These are phyloP conservation scores for Grosmannia serpens DNA, from an alignment of 2,329 filamentous ascomycete genomes.

Conservation along the genomic window DNA sequence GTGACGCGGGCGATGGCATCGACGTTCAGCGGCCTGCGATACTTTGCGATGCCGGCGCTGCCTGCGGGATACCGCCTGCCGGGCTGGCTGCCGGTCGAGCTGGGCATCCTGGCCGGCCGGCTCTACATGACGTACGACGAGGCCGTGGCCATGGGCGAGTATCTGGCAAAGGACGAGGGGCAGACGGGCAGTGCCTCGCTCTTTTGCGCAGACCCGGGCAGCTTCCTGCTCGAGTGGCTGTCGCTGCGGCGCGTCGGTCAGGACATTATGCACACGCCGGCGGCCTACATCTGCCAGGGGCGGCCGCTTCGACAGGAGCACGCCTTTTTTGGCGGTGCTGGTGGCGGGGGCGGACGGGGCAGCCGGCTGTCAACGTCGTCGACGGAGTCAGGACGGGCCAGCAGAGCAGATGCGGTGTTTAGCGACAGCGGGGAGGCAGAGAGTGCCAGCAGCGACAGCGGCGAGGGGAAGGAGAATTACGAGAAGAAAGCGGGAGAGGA, in stretches of 20 bases:
- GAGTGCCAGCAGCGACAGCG: background rate
- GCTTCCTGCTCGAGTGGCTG: slow-evolving; percentile 47
- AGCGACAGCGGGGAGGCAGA: background rate
- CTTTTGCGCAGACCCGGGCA: slow-evolving; percentile 23
- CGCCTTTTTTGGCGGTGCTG: slow-evolving; percentile 32
- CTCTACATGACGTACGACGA: slow-evolving; percentile 47
- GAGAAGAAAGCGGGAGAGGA: too few species aligned
- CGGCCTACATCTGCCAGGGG: slow-evolving; percentile 44
- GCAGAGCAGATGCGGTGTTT: background rate
- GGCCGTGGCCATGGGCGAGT: slow-evolving; percentile 20
- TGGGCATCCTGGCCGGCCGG: slow-evolving; percentile 49
- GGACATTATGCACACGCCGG: slow-evolving; percentile 45
- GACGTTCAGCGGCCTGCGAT: slow-evolving; percentile 42
- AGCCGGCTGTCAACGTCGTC: background rate
- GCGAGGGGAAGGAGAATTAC: background rate
- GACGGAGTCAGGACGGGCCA: background rate
- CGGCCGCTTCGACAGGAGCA: slow-evolving; percentile 35
- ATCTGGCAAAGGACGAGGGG: slow-evolving; percentile 17
- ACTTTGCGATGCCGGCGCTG: slow-evolving; percentile 38
- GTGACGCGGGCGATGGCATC: slow-evolving; percentile 48
- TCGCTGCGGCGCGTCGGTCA: slow-evolving; percentile 40
- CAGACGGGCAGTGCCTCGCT: background rate
- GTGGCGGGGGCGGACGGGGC: background rate
- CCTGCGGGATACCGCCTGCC: slow-evolving; percentile 30
- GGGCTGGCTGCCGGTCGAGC: slow-evolving; percentile 41